Evolutionary conservation across 495 filamentous ascomycete species (phyloP).

Genomic region (Entonaema liquescens): DNA sequence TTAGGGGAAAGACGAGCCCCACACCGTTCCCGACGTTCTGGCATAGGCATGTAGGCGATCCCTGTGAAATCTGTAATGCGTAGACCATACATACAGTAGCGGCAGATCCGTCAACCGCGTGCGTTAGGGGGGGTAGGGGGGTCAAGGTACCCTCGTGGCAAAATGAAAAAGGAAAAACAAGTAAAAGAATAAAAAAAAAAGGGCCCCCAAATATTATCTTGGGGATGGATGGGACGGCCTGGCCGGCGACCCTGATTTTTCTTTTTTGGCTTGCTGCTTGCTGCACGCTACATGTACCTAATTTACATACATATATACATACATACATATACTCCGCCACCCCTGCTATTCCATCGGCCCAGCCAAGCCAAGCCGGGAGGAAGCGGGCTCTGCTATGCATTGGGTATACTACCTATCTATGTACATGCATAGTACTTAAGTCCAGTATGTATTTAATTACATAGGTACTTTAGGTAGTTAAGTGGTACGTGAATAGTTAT

Average conservation of each 20-base stretch:
- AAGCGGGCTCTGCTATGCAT: conserved; percentile 23
- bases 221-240: not conserved
- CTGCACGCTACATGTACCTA: not conserved
- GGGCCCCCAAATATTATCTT: conserved; percentile 1
- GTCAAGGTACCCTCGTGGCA: not conserved
- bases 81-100: conserved; percentile 27
- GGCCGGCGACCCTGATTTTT: not conserved
- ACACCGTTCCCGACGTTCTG: conserved; percentile 10
- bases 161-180: not conserved
- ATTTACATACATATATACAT: not conserved
- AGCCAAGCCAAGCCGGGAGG: conserved; percentile 30
- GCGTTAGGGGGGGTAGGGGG: too few species aligned
- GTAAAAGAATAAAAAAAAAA: not conserved
- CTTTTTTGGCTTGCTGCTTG: not conserved
- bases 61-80: not conserved
- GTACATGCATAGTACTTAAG: too few species aligned
- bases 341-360: not conserved
- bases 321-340: not conserved
- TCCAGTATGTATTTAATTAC: too few species aligned
- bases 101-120: conserved; percentile 19
- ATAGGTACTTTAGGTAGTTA: too few species aligned
- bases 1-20: not conserved
- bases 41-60: conserved; percentile 3
- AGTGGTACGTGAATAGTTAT: too few species aligned
- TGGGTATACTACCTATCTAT: too few species aligned